Conservation (phyloP, 164 flowering plant species). For the Annona squamosa region DNA sequence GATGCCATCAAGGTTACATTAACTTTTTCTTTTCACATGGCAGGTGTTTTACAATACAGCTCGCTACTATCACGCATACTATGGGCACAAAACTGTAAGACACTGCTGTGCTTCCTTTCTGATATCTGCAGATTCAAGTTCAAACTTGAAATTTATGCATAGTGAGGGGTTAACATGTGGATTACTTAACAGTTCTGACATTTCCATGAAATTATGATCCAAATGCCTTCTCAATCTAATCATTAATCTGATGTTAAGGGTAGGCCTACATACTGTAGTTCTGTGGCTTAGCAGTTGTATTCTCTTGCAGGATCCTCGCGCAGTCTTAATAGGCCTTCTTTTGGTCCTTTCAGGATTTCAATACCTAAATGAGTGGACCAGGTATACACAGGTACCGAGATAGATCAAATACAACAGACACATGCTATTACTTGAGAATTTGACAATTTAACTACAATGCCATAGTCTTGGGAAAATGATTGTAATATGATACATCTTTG, state of each 20-base stretch:
- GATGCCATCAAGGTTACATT: not conserved
- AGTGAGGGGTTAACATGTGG: not conserved
- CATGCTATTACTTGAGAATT: too few relatives aligned
- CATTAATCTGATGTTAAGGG: not conserved
- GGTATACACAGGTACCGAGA: slow-evolving; percentile 77
- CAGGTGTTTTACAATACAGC: slow-evolving; percentile 94
- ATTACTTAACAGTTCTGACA: slow-evolving; percentile 3
- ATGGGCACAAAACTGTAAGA: slow-evolving; percentile 94
- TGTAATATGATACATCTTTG: too few relatives aligned
- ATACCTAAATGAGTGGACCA: slow-evolving; percentile 85
- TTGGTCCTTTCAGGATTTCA: slow-evolving; percentile 74
- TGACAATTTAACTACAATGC: not conserved
- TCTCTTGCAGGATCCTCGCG: slow-evolving; percentile 69
- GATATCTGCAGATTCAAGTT: not conserved
- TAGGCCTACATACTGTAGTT: not conserved
- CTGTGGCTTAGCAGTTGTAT: slow-evolving; percentile 1
- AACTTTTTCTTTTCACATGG: slow-evolving; percentile 10
- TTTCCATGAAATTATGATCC: not conserved
- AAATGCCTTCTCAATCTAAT: not conserved
- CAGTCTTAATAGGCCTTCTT: slow-evolving; percentile 82
- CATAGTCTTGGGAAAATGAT: not conserved
- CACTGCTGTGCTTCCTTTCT: slow-evolving; percentile 3
- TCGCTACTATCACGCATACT: slow-evolving; percentile 85
- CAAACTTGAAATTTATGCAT: not conserved
- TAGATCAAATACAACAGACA: slow-evolving; percentile 1